Base-by-base conservation (phyloP, 441 rosid genomes). In the Adansonia rubrostipa region DNA sequence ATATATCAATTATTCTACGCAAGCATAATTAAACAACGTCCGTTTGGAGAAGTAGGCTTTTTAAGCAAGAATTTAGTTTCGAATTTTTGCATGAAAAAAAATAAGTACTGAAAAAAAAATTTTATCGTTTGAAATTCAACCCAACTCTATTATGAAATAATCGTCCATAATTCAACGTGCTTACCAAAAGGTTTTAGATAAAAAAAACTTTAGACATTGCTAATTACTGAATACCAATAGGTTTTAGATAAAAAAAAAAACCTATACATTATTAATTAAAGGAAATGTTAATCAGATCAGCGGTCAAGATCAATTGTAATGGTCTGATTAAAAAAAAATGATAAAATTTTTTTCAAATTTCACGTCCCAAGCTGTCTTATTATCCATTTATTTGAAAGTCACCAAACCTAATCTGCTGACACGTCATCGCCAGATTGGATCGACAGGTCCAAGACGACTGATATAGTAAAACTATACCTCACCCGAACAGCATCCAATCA, bases 381-480 rank as follows among this genome's bases (percentile, higher is more conserved):
- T 28, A 54, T 54, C 19, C 58, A 54, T 67, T 17, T 45, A 19
- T 44, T 44, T 44, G 10, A 9, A 45, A 20, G 22, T 71, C 61
- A 28, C 4, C 47, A 71, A n/a, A 71, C 47, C 62, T 51, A 53
- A 71, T 15, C 7, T 51, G 61, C 44, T 24, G 44, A 50, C 74
- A 71, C 9, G 74, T 71, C 61, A 71, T 2, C 22, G 13, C 58
- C 74, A 13, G 20, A 70, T 70, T 24, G 13, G 60, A 1, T 20
- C 20, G 50, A 24, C 22, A 28, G 2, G 36, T 3, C 36, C 36
- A 28, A 28, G 36, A 28, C 36, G 2, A 28, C 36, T 28, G 10
- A 4, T 15, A 51, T 9, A 11, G 5, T 47, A 56, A 10, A 9
- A 8, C 74, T 24, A 28, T 2, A 28, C 3, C 24, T 24, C 45